These are phyloP conservation scores for Flaveria trinervia DNA, from an alignment of 129 eudicot genomes.

Conservation along the genomic window DNA sequence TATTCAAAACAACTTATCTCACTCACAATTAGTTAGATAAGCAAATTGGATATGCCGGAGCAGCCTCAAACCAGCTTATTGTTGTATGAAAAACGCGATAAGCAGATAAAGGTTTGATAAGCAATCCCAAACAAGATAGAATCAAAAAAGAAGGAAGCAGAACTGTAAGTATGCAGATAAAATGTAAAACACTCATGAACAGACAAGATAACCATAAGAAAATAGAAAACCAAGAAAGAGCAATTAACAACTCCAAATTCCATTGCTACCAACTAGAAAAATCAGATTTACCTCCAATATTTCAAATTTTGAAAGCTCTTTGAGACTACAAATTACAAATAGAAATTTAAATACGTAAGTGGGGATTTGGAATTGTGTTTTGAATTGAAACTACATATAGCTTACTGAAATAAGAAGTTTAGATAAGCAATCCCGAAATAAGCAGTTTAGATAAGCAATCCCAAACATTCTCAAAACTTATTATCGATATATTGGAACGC, in stretches of 20 bases:
- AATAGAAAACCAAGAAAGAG: too few species aligned
- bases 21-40: neutral
- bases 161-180: too few species aligned
- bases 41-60: neutral
- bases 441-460: neutral
- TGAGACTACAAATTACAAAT: neutral
- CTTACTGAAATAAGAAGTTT: neutral
- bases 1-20: slow-evolving; percentile 1
- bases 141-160: neutral
- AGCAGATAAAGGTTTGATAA: neutral
- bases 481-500: neutral
- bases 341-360: neutral
- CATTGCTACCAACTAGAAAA: too few species aligned
- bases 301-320: neutral
- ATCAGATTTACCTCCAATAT: too few species aligned
- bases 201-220: neutral
- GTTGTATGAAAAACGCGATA: neutral
- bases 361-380: neutral
- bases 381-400: neutral
- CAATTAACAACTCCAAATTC: too few species aligned
- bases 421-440: neutral
- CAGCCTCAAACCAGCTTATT: neutral
- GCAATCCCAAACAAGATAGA: neutral
- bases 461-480: neutral
- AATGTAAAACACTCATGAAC: too few species aligned